phyloP scores from a whole-genome alignment of 139 green algal species.

The Picochlorum sp. region DNA sequence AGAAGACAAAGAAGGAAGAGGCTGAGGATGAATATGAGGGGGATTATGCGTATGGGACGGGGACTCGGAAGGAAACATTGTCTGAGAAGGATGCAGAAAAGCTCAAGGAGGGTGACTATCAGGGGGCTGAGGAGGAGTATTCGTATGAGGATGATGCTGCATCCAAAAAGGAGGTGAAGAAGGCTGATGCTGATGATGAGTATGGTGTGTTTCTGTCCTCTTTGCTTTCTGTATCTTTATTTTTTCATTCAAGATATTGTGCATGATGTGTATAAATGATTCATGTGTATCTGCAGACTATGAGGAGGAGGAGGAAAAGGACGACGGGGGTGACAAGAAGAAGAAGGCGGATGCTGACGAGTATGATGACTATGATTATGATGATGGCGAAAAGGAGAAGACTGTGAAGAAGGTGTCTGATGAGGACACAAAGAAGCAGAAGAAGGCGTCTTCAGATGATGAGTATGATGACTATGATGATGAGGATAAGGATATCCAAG shows the following conservation, averaged over 20 bases:
- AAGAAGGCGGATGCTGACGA: not conserved
- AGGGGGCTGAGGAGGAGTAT: not conserved
- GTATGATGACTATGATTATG: constrained; percentile 2
- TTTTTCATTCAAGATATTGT: no score
- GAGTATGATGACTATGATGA: constrained; percentile 6
- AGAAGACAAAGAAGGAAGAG: not conserved
- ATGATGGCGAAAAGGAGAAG: not conserved
- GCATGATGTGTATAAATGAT: no score
- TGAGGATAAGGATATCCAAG: not conserved
- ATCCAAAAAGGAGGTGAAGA: not conserved
- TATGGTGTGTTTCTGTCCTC: no score
- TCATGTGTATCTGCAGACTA: not conserved
- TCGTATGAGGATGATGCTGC: not conserved
- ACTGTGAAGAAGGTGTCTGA: constrained; percentile 4
- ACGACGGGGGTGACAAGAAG: not conserved
- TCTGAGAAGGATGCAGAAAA: not conserved
- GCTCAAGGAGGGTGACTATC: constrained; percentile 1
- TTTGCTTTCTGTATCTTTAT: no score
- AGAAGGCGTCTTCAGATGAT: not conserved
- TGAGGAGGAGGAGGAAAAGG: not conserved
- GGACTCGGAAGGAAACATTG: not conserved
- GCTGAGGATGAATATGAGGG: not conserved
- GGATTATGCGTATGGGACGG: constrained; percentile 1
- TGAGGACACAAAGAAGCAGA: not conserved
- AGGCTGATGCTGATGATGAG: not conserved